Base-by-base conservation (phyloP, 768 basidiomycete species). In the Boletus fagicola region DNA sequence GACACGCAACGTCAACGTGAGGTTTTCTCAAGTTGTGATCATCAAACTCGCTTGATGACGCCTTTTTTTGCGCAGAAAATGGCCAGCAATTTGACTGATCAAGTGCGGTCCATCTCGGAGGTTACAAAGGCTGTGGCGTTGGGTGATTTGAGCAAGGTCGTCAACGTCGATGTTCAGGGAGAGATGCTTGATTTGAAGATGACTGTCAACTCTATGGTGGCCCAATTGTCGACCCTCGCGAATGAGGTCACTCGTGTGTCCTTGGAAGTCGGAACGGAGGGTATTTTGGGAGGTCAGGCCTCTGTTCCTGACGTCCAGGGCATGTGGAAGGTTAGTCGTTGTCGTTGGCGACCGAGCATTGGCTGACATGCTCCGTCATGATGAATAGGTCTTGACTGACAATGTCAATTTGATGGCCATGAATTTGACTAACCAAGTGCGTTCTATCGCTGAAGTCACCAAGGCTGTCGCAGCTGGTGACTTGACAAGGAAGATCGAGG, bases 391-490 rank as follows among this genome's bases (percentile, higher is more conserved):
- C 51, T 65, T 85, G 58, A 86, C 90, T 12, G 89, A 91, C 65
- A 92, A 94, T 59, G 92, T 94, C 65, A 92, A 92, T 71, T 67
- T 90, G 57, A 90, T 91, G 92, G 92, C 92, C 45, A 87, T 88
- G 83, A 94, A 94, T 65, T 72, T 94, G 69, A 94, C 91, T 49
- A 88, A 90, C 60, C 92, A 94, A 80, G 93, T 94, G 61, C 87
- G 96, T 54, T 90, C 89, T 49, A 86, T 87, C 65, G 92, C 94
- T 1, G 82, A 90, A 64, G 96, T 98, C 40, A 98, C 96, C 22
- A 95, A 93, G 72, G 96, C 95, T 13, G 94, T 98, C 39, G 94
- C 95, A 2, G 80, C 84, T 36, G 96, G 96, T 30, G 94, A 98
- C 70, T 78, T 98, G 69, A 93, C 90, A 10, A 90, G 94, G 77